Evolutionary conservation across 306 rosid species (phyloP), one percentile per base, ranked within the genome.

Genomic region (Arachis stenosperma): DNA sequence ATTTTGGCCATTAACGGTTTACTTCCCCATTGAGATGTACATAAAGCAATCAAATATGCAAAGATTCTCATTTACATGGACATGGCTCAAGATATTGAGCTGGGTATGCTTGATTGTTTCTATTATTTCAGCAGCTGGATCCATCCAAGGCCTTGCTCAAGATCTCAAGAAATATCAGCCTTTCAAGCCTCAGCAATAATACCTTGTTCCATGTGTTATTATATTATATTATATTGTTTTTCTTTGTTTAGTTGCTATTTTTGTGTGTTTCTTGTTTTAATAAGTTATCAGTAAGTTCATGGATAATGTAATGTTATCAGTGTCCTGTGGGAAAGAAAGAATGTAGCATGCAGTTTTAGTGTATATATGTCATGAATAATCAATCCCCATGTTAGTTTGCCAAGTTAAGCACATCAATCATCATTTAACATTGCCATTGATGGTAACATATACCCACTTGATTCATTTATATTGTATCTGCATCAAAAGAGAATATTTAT

Each of bases 1-100:
- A 0, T 95, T 95, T 53, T 95, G 92, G 92, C 99, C 98, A 40
- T 39, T 95, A 78, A 91, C 98, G 0, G 97, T 95, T 44, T 95
- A 86, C 75, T 95, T 95, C 78, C 99, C 99, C 17, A 72, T 90
- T 15, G 99, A 95, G 81, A 90, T 92, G 99, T 92, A 95, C 89
- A 90, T 95, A 2, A 88, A 89, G 59, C 91, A 87, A 75, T 47
- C 98, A 7, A 88, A 95, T 52, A 77, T 86, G 67, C 83, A 73
- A 5, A 90, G 63, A 67, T 87, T 75, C 70, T 85, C 98, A 15
- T 87, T 86, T 86, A 90, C 97, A 0, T 92, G 99, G 98, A 87
- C 70, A 29, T 91, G 94, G 99, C 90, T 90, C 61, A 88, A 91
- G 87, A 91, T 90, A 30, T 71, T 95, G 83, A 87, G 89, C 70